phyloP scores from a whole-genome alignment of 176 grass and related monocot species.

The Calamus simplicifolius region DNA sequence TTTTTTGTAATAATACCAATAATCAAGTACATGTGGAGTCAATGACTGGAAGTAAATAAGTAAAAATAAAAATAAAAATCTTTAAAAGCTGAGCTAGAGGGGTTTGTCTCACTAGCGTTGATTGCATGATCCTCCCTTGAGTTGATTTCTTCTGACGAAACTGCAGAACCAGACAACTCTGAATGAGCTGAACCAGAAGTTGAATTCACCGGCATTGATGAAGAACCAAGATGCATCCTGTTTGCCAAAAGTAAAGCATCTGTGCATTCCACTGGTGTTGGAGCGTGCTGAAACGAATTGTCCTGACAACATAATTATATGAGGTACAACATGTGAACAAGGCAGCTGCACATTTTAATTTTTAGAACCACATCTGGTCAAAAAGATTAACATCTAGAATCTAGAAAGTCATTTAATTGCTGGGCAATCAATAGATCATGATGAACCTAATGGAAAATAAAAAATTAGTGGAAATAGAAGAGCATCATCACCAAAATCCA shows the following conservation, averaged over 20 bases:
- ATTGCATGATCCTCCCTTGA: conserved; percentile 35
- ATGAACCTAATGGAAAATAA: too few species aligned
- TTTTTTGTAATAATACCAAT: too few species aligned
- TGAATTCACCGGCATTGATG: conserved; percentile 44
- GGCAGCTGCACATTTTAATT: too few species aligned
- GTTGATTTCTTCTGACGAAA: conserved; percentile 60
- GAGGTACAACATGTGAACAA: neutral
- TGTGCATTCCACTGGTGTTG: conserved; percentile 28
- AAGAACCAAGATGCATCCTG: conserved; percentile 39
- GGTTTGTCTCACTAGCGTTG: conserved; percentile 42
- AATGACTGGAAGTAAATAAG: too few species aligned
- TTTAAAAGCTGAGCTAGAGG: neutral
- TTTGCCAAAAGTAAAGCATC: conserved; percentile 27
- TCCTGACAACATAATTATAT: conserved; percentile 41
- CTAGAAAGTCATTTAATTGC: too few species aligned
- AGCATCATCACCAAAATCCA: too few species aligned
- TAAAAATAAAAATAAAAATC: too few species aligned
- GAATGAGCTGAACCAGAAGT: conserved; percentile 47
- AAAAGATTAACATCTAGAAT: too few species aligned
- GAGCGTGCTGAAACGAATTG: conserved; percentile 22
- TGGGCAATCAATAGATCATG: too few species aligned
- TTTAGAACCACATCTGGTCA: too few species aligned
- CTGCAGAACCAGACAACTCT: conserved; percentile 36
- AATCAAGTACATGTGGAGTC: too few species aligned
- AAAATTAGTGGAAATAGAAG: too few species aligned